Evolutionary conservation across 257 asterid species (phyloP).

Genomic region (Ilex aquifolium): DNA sequence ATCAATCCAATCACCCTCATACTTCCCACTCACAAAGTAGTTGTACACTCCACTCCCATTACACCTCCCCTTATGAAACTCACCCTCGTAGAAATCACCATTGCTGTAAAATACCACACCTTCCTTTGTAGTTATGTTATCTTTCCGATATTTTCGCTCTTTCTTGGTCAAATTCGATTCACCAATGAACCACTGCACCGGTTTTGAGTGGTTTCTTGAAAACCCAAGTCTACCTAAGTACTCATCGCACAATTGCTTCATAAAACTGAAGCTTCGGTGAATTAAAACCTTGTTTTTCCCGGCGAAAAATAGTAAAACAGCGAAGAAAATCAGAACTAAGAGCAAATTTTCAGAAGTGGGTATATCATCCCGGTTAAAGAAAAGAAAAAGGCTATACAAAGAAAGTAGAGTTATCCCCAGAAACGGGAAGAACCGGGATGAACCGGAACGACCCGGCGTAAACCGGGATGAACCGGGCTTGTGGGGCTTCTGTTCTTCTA

Average conservation of each 20-base stretch:
- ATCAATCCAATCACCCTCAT: slow-evolving; percentile 94
- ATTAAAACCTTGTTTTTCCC: slow-evolving; percentile 41
- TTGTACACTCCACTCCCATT: slow-evolving; percentile 89
- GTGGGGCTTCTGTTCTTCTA: slow-evolving; percentile 96
- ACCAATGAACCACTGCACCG: slow-evolving; percentile 84
- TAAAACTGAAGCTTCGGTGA: slow-evolving; percentile 19
- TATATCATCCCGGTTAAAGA: slow-evolving; percentile 39
- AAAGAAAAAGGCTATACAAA: slow-evolving; percentile 47
- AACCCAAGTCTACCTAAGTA: slow-evolving; percentile 34
- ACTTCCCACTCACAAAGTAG: slow-evolving; percentile 67
- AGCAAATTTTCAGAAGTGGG: slow-evolving; percentile 69
- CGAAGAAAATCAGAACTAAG: slow-evolving; percentile 47
- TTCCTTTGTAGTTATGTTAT: slow-evolving; percentile 36
- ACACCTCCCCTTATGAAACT: slow-evolving; percentile 76
- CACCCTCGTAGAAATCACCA: slow-evolving; percentile 90
- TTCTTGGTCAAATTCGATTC: slow-evolving; percentile 26
- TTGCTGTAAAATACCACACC: slow-evolving; percentile 84
- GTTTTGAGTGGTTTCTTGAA: slow-evolving; percentile 36
- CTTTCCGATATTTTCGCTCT: slow-evolving; percentile 12
- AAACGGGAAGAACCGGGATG: slow-evolving; percentile 31
- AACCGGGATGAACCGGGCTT: slow-evolving; percentile 31
- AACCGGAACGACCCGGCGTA: slow-evolving; percentile 23
- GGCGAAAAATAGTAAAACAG: slow-evolving; percentile 45
- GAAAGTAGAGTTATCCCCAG: slow-evolving; percentile 34
- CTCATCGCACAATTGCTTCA: slow-evolving; percentile 35